These are phyloP conservation scores for Ophiostoma sp. DNA, from an alignment of 2,329 filamentous ascomycete genomes.

Conservation along the genomic window DNA sequence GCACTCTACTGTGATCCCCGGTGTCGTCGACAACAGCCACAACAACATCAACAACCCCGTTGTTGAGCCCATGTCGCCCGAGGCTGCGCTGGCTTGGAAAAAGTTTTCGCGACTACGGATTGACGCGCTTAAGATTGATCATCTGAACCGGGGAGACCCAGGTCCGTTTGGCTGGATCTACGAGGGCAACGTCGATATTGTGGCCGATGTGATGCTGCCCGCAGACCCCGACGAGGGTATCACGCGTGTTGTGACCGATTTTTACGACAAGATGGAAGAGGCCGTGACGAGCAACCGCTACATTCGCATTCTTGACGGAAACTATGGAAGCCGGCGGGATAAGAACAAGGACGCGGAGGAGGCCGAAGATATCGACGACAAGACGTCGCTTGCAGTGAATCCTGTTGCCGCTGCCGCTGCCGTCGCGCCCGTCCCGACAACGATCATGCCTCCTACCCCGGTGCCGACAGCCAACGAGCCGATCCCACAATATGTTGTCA, in stretches of 20 bases:
- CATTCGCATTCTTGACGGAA: conserved; percentile 51
- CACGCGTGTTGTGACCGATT: conserved; percentile 90
- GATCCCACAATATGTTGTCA: conserved; percentile 75
- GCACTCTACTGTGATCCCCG: conserved; percentile 53
- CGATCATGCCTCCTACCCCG: background rate
- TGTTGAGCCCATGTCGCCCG: conserved; percentile 21
- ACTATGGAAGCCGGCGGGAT: conserved; percentile 21
- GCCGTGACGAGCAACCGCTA: conserved; percentile 77
- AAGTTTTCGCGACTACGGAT: conserved; percentile 91
- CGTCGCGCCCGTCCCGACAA: background rate
- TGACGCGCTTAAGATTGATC: conserved; percentile 89
- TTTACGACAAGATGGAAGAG: conserved; percentile 93
- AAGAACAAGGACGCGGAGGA: background rate
- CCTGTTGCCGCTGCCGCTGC: background rate
- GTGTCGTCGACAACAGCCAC: conserved; percentile 48
- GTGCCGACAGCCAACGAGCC: conserved; percentile 35
- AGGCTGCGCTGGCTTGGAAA: conserved; percentile 63
- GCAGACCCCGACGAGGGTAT: conserved; percentile 82
- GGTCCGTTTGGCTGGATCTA: conserved; percentile 98
- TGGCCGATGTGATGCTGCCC: conserved; percentile 92
- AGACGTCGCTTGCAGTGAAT: background rate
- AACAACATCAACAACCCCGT: conserved; percentile 46
- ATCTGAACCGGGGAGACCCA: conserved; percentile 86
- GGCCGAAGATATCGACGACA: background rate
- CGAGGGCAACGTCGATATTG: conserved; percentile 93